Conservation (phyloP, 257 asterid species). For the Solanum raphanifolium region DNA sequence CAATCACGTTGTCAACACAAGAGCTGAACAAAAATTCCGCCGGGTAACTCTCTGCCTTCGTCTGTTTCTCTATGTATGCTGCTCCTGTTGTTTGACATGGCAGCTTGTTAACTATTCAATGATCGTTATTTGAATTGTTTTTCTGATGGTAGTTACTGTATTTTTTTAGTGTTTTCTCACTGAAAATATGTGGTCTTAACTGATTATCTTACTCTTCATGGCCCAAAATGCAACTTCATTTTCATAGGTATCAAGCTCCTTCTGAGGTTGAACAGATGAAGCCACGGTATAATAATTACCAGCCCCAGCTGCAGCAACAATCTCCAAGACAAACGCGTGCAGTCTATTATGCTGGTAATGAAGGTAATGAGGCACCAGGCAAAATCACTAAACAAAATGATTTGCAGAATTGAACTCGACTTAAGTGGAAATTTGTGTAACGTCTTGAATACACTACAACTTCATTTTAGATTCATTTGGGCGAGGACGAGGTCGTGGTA, state of each 20-base stretch:
- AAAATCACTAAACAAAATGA: neutral
- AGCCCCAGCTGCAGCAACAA: slow-evolving; percentile 29
- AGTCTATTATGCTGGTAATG: slow-evolving; percentile 37
- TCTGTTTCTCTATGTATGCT: neutral
- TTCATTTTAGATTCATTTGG: slow-evolving; percentile 57
- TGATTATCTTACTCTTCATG: neutral
- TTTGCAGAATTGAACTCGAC: neutral
- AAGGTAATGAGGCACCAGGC: slow-evolving; percentile 31
- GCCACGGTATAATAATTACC: slow-evolving; percentile 43
- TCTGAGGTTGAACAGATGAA: slow-evolving; percentile 38
- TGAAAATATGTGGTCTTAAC: neutral
- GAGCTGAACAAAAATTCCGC: slow-evolving; percentile 82
- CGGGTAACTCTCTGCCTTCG: slow-evolving; percentile 38
- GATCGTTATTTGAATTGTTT: neutral
- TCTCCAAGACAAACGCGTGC: slow-evolving; percentile 62
- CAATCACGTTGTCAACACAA: slow-evolving; percentile 63
- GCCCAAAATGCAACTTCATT: neutral
- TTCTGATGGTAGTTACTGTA: neutral
- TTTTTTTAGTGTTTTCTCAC: neutral
- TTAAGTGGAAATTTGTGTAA: neutral
- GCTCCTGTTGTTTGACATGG: neutral
- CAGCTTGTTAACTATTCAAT: neutral
- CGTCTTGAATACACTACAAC: neutral
- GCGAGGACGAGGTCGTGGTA: slow-evolving; percentile 81
- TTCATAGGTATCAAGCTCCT: slow-evolving; percentile 77